Evolutionary conservation across 2,329 filamentous ascomycete species (phyloP), one percentile per base, ranked within the genome.

Genomic region (Ascochyta fabae): DNA sequence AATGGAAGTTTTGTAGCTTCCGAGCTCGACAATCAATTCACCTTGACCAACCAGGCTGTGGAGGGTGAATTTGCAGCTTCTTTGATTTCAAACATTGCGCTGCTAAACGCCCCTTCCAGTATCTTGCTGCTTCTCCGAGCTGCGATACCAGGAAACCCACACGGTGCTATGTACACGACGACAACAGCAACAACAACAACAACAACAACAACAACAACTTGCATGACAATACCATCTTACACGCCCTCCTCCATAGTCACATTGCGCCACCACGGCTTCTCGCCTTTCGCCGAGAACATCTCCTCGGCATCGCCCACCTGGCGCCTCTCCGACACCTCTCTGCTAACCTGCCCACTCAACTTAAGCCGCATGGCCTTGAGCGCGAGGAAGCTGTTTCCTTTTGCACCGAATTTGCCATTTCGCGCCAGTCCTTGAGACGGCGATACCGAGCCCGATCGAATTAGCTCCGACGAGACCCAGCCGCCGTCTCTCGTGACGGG

Each of bases 281-380:
- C 62, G 6, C 63, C 61, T 26, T 64, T 62, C 19, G 69, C 80
- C 35, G 79, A 79, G 67, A 94, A 83, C 80, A 92, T 83, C 72
- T 86, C 87, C 78, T 91, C 91, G 52, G 88, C 88, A 79, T 97
- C 93, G 61, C 92, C 93, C 52, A 96, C 93, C 79, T 97, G 93
- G 76, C 90, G 89, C 63, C 93, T 84, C 79, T 94, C 91, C 56
- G 90, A 91, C 56, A 97, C 83, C 78, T 96, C 93, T 49, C 68
- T 70, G 35, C 68, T 73, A 4, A 73, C 40, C 48, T 75, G 63
- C 64, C 81, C 84, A 68, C 85, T 87, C 65, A 91, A 83, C 70
- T 87, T 88, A 72, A 92, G 87, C 70, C 88, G 86, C 78, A 88
- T 86, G 46, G 84, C 77, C 57, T 75, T 74, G 34, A 71, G 71